These are phyloP conservation scores for Cadophora sp. DNA, from an alignment of 2,329 filamentous ascomycete genomes.

Conservation along the genomic window DNA sequence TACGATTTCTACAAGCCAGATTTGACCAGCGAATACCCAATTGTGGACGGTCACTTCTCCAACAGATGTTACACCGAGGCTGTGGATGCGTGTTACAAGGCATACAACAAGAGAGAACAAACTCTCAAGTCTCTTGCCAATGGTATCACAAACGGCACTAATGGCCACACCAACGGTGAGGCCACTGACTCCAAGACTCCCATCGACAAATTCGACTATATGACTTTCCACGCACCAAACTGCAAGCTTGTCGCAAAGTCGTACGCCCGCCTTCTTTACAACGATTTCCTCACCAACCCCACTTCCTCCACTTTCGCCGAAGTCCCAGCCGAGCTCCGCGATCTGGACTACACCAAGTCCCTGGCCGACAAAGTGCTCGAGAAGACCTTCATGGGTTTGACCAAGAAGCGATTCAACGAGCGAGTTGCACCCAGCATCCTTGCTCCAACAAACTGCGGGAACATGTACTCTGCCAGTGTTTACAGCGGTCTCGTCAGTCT, in stretches of 20 bases:
- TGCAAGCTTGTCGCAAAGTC: constrained; percentile 90
- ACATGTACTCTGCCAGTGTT: constrained; percentile 68
- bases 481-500: constrained; percentile 62
- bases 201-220: constrained; percentile 83
- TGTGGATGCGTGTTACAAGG: constrained; percentile 81
- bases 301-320: constrained; percentile 72
- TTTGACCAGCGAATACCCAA: constrained; percentile 84
- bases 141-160: constrained; percentile 60
- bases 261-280: constrained; percentile 83
- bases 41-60: constrained; percentile 85
- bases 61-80: constrained; percentile 83
- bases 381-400: constrained; percentile 84
- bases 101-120: constrained; percentile 77
- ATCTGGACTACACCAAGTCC: constrained; percentile 81
- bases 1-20: constrained; percentile 95
- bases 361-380: constrained; percentile 82
- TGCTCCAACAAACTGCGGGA: constrained; percentile 76
- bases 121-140: constrained; percentile 58
- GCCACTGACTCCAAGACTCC: constrained; percentile 59
- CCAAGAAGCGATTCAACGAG: constrained; percentile 85
- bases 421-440: constrained; percentile 76
- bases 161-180: constrained; percentile 57
- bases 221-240: constrained; percentile 83
- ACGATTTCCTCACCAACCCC: constrained; percentile 79
- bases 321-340: constrained; percentile 76